A percentile compares a stretch with the other conserved stretches of the same genome.
Conservation (phyloP, 768 basidiomycete species). For the Lactarius hengduanensis region DNA sequence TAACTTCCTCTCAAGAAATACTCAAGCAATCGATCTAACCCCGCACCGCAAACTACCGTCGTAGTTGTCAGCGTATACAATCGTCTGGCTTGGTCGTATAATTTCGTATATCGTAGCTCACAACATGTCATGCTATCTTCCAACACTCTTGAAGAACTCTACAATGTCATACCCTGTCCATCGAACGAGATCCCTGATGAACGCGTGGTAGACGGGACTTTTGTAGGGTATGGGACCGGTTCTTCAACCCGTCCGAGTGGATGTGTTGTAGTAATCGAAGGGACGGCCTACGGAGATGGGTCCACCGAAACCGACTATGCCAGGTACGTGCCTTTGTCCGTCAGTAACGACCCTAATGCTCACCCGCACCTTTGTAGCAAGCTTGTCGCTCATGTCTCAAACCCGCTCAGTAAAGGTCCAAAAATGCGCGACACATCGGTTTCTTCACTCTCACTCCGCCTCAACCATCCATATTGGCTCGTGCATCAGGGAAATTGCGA, state of each 20-base stretch:
- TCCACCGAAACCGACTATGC: slow-evolving; percentile 53
- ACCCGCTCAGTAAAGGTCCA: slow-evolving; percentile 36
- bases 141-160: slow-evolving; percentile 67
- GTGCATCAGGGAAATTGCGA: slow-evolving; percentile 81
- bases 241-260: slow-evolving; percentile 34
- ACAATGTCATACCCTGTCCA: slow-evolving; percentile 57
- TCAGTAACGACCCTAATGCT: slow-evolving; percentile 1
- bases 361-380: slow-evolving; percentile 41
- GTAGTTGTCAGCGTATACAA: slow-evolving; percentile 61
- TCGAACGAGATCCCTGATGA: slow-evolving; percentile 55
- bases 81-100: slow-evolving; percentile 59
- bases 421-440: slow-evolving; percentile 50
- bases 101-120: slow-evolving; percentile 58
- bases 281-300: slow-evolving; percentile 56
- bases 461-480: slow-evolving; percentile 80
- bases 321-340: slow-evolving; percentile 42
- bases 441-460: slow-evolving; percentile 53
- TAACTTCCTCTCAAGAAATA: slow-evolving; percentile 22
- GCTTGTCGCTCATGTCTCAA: slow-evolving; percentile 42
- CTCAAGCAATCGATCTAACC: slow-evolving; percentile 24
- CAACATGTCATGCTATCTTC: slow-evolving; percentile 70
- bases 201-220: slow-evolving; percentile 34
- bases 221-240: slow-evolving; percentile 37
- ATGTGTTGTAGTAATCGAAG: slow-evolving; percentile 62
- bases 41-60: slow-evolving; percentile 42